These are phyloP conservation scores for Gracilariopsis chorda DNA, from an alignment of 23 red algal genomes.

Conservation along the genomic window DNA sequence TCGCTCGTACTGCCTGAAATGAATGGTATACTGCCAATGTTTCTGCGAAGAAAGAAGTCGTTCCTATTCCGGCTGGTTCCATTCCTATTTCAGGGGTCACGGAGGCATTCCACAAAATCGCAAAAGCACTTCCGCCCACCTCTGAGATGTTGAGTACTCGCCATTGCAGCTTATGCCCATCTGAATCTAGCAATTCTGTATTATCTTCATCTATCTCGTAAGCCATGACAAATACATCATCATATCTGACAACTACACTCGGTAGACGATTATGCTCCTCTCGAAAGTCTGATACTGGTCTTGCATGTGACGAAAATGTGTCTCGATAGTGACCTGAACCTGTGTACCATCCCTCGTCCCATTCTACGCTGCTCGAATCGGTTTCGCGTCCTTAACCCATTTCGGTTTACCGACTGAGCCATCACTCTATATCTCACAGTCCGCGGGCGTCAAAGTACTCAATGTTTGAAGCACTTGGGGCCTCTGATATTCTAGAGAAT, in stretches of 20 bases:
- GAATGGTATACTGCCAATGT: neutral
- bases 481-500: neutral
- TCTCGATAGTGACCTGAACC: neutral
- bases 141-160: too few species aligned
- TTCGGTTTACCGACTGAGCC: neutral
- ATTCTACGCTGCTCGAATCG: neutral
- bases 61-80: too few species aligned
- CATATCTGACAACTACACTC: neutral
- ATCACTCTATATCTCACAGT: neutral
- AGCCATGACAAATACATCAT: neutral
- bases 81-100: too few species aligned
- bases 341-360: neutral
- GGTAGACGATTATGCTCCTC: neutral
- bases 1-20: neutral
- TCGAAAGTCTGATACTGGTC: neutral
- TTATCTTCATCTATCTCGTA: too few species aligned
- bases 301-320: neutral
- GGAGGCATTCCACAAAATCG: too few species aligned
- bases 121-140: too few species aligned
- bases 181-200: too few species aligned
- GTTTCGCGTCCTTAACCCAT: neutral
- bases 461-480: neutral
- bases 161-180: too few species aligned
- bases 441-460: neutral
- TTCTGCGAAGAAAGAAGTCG: too few species aligned